Evolutionary conservation across 1,284 basidiomycete genomes (phyloP).

Genomic region (Tilletia setariae): DNA sequence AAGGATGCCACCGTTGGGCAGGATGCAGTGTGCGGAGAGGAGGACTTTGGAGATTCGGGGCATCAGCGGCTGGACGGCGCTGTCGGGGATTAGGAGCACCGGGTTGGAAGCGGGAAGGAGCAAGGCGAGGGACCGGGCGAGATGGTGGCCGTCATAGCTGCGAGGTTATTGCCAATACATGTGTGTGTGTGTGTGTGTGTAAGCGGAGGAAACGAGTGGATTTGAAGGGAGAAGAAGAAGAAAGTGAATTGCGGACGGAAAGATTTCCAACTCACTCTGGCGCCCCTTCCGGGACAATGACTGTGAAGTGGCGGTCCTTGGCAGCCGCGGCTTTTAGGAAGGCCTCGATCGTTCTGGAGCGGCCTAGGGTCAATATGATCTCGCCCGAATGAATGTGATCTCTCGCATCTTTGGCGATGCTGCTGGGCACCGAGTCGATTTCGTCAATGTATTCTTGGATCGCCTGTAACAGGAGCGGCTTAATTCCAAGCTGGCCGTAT

Average conservation of each 20-base stretch:
- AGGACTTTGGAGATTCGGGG: constrained; percentile 95
- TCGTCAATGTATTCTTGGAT: constrained; percentile 79
- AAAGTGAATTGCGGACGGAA: no score
- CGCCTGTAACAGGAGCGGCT: constrained; percentile 57
- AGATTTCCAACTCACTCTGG: constrained; percentile 66
- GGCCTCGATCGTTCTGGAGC: constrained; percentile 86
- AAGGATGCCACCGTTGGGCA: constrained; percentile 93
- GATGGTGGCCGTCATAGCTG: constrained; percentile 78
- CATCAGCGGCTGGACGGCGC: constrained; percentile 90
- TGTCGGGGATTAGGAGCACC: constrained; percentile 91
- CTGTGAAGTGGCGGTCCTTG: constrained; percentile 87
- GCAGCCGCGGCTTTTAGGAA: constrained; percentile 82
- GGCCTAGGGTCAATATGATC: constrained; percentile 91
- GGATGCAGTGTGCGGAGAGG: constrained; percentile 84
- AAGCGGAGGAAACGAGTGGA: not conserved
- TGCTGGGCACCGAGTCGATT: constrained; percentile 90
- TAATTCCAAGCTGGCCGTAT: constrained; percentile 27
- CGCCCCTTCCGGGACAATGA: constrained; percentile 90
- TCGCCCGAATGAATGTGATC: constrained; percentile 98
- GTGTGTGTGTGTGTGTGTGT: no score
- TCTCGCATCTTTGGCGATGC: constrained; percentile 85
- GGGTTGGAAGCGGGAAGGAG: constrained; percentile 71
- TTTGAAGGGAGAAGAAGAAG: constrained; percentile 10
- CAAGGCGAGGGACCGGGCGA: constrained; percentile 70
- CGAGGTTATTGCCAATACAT: not conserved